A percentile compares a stretch with the other conserved stretches of the same genome.
Evolutionary conservation across 202 grass and related monocot genomes (phyloP).

Genomic region (Musa balbisiana): DNA sequence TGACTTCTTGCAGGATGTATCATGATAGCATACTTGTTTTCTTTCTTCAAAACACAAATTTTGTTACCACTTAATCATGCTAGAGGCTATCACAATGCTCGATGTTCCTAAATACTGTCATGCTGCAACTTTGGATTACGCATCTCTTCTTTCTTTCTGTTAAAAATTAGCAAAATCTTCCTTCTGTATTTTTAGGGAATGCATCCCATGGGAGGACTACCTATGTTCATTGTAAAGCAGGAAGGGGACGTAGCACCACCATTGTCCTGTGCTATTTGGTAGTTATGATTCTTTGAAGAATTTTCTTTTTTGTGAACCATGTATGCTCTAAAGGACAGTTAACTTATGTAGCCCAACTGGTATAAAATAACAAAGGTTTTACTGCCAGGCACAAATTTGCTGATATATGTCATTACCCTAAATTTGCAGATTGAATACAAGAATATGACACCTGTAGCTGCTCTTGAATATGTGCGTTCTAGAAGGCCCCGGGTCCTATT

Average conservation of each 20-base stretch:
- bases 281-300: background rate
- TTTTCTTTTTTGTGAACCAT: background rate
- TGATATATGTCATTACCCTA: background rate
- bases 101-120: background rate
- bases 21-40: too few species aligned
- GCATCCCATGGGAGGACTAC: constrained; percentile 2
- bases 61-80: too few species aligned
- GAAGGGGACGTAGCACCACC: constrained; percentile 5
- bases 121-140: background rate
- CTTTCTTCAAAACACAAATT: too few species aligned
- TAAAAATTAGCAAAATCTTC: background rate
- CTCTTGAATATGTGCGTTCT: constrained; percentile 16
- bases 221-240: constrained; percentile 6
- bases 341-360: background rate
- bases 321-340: background rate
- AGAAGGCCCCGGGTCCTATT: constrained; percentile 15
- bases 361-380: background rate
- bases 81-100: too few species aligned
- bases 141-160: background rate
- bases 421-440: constrained; percentile 13
- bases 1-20: too few species aligned
- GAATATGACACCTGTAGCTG: constrained; percentile 11
- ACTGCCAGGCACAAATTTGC: background rate
- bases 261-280: constrained; percentile 11
- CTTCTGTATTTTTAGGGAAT: background rate